These are phyloP conservation scores for Dentipellis fragilis DNA, from an alignment of 768 basidiomycete species.

Conservation along the genomic window DNA sequence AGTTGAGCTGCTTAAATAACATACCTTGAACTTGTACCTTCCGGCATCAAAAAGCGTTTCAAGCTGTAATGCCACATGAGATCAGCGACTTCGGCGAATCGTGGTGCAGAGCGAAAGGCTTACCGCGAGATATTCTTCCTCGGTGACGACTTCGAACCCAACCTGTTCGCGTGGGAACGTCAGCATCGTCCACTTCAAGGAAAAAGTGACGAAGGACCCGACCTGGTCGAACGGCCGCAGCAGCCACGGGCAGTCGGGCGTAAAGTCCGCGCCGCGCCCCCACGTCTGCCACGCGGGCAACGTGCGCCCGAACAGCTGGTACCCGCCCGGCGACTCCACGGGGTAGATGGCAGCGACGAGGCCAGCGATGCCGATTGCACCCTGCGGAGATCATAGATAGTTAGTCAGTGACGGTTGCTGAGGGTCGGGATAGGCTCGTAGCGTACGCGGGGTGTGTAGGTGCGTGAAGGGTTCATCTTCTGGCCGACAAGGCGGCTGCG, in stretches of 20 bases:
- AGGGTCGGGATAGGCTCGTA: neutral
- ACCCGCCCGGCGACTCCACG: constrained; percentile 54
- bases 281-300: constrained; percentile 58
- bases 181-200: constrained; percentile 24
- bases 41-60: constrained; percentile 45
- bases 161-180: constrained; percentile 36
- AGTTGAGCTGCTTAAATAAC: too few relatives aligned
- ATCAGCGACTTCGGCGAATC: neutral
- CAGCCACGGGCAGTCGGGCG: constrained; percentile 44
- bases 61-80: constrained; percentile 23
- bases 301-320: constrained; percentile 54
- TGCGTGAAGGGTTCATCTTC: constrained; percentile 69
- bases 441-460: constrained; percentile 49
- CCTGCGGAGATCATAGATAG: constrained; percentile 24
- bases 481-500: constrained; percentile 51
- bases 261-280: constrained; percentile 40
- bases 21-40: constrained; percentile 40
- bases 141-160: constrained; percentile 36
- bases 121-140: neutral
- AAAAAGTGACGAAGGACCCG: neutral
- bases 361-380: constrained; percentile 63
- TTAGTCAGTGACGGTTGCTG: neutral
- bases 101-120: neutral
- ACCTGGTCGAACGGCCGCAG: constrained; percentile 56
- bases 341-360: constrained; percentile 59